These are phyloP conservation scores for Angomonas desouzai DNA, from an alignment of 208 protist genomes.

Conservation along the genomic window DNA sequence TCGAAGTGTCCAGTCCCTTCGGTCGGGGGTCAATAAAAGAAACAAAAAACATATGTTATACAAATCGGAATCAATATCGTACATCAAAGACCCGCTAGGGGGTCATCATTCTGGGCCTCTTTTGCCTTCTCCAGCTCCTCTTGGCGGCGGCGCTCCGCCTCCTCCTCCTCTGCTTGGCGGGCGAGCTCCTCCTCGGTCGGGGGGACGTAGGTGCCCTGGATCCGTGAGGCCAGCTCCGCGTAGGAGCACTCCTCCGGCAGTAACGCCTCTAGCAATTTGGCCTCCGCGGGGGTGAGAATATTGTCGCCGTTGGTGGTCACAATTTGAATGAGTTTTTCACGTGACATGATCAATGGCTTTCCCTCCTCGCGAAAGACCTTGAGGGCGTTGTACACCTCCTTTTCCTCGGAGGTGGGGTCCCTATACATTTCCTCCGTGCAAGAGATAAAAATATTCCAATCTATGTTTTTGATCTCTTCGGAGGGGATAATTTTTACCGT, in stretches of 20 bases:
- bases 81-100: constrained; percentile 31
- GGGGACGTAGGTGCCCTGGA: constrained; percentile 80
- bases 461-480: constrained; percentile 91
- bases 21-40: too few species aligned
- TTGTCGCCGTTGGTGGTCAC: constrained; percentile 79
- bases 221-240: constrained; percentile 66
- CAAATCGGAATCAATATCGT: neutral
- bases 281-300: constrained; percentile 75
- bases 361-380: constrained; percentile 30
- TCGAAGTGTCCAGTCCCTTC: too few species aligned
- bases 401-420: constrained; percentile 65
- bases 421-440: constrained; percentile 82
- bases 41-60: too few species aligned
- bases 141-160: constrained; percentile 38
- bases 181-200: constrained; percentile 76
- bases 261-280: constrained; percentile 46
- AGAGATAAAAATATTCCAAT: constrained; percentile 91
- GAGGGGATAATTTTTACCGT: constrained; percentile 56
- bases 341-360: constrained; percentile 25
- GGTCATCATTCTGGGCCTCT: constrained; percentile 37
- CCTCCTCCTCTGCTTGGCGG: constrained; percentile 30
- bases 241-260: constrained; percentile 50
- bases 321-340: constrained; percentile 50
- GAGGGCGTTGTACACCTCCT: constrained; percentile 52
- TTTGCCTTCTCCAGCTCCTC: constrained; percentile 39